phyloP scores from a whole-genome alignment of 257 asterid species.

The Mitragyna speciosa region DNA sequence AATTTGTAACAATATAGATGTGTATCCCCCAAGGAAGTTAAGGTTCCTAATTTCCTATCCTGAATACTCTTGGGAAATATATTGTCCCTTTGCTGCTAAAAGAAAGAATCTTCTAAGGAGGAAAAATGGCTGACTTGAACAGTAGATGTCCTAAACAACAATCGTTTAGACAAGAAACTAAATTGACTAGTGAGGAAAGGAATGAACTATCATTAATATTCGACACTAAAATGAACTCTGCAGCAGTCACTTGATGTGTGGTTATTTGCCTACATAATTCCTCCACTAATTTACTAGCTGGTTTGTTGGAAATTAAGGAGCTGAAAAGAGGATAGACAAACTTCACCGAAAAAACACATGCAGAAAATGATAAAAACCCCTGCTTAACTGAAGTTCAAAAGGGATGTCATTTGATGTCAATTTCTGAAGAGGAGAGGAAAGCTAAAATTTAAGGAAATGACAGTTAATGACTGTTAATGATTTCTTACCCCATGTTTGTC shows the following conservation, averaged over 20 bases:
- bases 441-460: not conserved
- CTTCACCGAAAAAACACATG: too few relatives aligned
- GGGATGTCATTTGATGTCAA: not conserved
- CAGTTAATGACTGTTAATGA: not conserved
- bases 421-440: not conserved
- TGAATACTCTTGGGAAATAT: too few relatives aligned
- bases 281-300: not conserved
- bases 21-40: not conserved
- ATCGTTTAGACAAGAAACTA: not conserved
- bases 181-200: not conserved
- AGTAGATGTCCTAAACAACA: not conserved
- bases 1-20: too few relatives aligned
- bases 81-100: not conserved
- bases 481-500: constrained; percentile 42
- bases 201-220: not conserved
- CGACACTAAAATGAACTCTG: not conserved
- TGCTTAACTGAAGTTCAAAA: not conserved
- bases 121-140: too few relatives aligned
- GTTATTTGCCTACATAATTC: not conserved
- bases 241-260: not conserved
- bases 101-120: not conserved
- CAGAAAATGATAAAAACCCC: not conserved
- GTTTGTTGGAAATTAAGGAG: not conserved
- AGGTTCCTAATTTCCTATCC: too few relatives aligned
- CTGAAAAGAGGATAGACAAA: not conserved